Base-by-base conservation (phyloP, 345 rosid genomes). In the Melastoma malabathricum region DNA sequence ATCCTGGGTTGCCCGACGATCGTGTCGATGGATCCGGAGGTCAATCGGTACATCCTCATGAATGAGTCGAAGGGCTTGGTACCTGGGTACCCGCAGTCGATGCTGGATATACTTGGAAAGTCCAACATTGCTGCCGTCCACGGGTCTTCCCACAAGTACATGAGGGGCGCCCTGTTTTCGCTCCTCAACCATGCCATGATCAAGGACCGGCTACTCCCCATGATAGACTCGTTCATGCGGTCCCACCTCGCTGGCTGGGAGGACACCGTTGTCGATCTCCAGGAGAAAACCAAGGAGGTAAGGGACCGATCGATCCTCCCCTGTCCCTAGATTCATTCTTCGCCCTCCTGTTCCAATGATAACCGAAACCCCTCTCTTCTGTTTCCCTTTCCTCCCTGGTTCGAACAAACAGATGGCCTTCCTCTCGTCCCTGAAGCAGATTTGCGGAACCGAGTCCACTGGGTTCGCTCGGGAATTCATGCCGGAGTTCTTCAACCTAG, bases 71-170 rank as follows among this genome's bases (percentile, higher is more conserved):
- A 81, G 66, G 98, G 98, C 5, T 65, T 92, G 10, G 98, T 92
- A 20, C 90, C 98, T 25, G 98, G 98, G 16, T 92, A 92, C 58
- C 98, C 98, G 23, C 82, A 82, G 53, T 87, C 98, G 41, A 89
- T 92, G 98, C 68, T 84, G 6, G 98, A 92, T 46, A 87, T 92
- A 48, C 73, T 92, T 19, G 97, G 98, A 15, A 82, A 79, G 69
- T 70, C 83, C 69, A 92, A 92, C 77, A 87, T 92, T 48, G 95
- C 95, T 6, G 98, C 98, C 2, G 97, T 92, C 60, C 88, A 87
- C 59, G 98, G 98, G 58, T 62, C 90, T 7, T 66, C 77, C 46
- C 98, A 92, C 60, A 75, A 75, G 67, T 68, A 71, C 62, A 83
- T 87, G 97, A 92, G 95, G 75, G 83, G 95, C 10, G 85, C 98